phyloP scores from a whole-genome alignment of 2,329 filamentous ascomycete species.

The Xylaria polymorpha region DNA sequence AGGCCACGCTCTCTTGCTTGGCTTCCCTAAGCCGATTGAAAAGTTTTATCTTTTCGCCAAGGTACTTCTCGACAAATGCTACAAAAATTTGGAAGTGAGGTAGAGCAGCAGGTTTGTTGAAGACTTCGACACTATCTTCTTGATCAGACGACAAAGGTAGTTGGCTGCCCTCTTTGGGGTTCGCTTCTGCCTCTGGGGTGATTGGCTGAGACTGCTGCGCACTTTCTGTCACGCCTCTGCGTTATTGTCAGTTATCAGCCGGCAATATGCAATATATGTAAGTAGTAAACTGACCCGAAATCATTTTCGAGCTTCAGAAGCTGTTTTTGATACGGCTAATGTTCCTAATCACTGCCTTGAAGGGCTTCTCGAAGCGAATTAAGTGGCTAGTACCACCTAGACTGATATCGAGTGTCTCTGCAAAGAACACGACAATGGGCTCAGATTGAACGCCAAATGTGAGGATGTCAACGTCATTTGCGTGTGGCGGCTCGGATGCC shows the following conservation, averaged over 20 bases:
- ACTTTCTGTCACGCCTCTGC: neutral
- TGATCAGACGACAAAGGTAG: neutral
- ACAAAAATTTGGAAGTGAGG: constrained; percentile 1
- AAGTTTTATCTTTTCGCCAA: neutral
- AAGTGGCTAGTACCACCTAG: neutral
- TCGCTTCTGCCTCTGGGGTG: neutral
- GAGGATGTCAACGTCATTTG: neutral
- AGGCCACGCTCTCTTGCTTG: neutral
- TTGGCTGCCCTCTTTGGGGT: neutral
- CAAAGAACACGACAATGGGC: neutral
- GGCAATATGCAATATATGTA: neutral
- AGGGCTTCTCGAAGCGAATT: neutral
- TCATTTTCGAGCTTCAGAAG: neutral
- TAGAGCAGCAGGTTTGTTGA: neutral
- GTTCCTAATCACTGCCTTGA: neutral
- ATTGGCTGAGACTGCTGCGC: neutral
- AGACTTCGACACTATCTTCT: neutral
- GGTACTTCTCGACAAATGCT: neutral
- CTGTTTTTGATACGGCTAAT: neutral
- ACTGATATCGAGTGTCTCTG: neutral
- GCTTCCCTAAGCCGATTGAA: neutral
- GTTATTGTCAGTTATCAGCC: neutral
- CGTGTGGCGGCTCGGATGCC: neutral
- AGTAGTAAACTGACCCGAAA: neutral
- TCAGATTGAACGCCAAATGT: neutral